phyloP scores from a whole-genome alignment of 169 alveolate genomes.

The Blepharisma undulans region DNA sequence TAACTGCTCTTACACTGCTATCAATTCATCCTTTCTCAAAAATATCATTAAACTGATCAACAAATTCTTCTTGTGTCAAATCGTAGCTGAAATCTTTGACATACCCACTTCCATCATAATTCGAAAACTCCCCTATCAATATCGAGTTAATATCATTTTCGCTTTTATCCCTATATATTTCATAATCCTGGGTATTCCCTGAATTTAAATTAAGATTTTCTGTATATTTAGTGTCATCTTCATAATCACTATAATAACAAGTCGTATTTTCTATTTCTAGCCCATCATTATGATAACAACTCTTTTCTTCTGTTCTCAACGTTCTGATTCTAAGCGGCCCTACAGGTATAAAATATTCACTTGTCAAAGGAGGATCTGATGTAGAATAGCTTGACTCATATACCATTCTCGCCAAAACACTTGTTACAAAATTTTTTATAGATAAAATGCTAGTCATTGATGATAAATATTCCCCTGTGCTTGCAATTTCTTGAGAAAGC shows the following conservation, averaged over 20 bases:
- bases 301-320: not conserved
- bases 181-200: not conserved
- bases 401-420: not conserved
- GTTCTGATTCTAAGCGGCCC: constrained; percentile 1
- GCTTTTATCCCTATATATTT: not conserved
- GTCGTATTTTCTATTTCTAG: not conserved
- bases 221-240: not conserved
- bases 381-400: not conserved
- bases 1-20: not conserved
- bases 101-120: constrained; percentile 32
- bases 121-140: constrained; percentile 10
- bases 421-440: not conserved
- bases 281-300: not conserved
- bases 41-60: not conserved
- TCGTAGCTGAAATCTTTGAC: not conserved
- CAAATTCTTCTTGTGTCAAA: not conserved
- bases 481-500: not conserved
- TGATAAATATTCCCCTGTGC: not conserved
- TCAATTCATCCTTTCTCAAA: not conserved
- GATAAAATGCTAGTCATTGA: not conserved
- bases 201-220: not conserved
- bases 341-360: not conserved
- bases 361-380: not conserved
- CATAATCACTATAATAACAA: not conserved
- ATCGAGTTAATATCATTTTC: not conserved